phyloP scores from a whole-genome alignment of 176 grass and related monocot genomes.

The Dactylis glomerata region DNA sequence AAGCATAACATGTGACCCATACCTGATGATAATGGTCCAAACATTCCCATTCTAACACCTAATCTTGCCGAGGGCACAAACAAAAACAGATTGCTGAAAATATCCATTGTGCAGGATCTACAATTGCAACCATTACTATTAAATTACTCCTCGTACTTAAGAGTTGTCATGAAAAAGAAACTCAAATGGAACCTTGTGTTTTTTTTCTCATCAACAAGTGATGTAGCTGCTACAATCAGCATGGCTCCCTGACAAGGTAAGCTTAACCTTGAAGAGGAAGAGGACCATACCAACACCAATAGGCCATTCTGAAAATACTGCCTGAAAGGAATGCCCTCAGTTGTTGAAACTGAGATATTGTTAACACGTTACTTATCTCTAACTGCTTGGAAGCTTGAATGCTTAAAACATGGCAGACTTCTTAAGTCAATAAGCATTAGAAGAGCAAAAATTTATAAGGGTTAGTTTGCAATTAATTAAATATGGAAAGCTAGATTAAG shows the following conservation, averaged over 20 bases:
- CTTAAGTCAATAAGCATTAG: background rate
- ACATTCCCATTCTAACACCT: background rate
- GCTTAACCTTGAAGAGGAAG: background rate
- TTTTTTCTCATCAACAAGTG: conserved; percentile 13
- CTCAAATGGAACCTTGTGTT: background rate
- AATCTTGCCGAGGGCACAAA: background rate
- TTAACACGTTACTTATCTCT: background rate
- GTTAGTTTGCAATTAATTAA: no score
- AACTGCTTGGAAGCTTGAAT: background rate
- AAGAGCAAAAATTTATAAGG: background rate
- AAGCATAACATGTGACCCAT: background rate
- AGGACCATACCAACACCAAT: background rate
- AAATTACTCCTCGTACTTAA: background rate
- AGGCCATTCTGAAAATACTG: background rate
- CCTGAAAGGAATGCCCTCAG: background rate
- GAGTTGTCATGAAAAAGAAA: background rate
- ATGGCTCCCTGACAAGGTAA: background rate
- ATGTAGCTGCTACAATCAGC: background rate
- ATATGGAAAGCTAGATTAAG: background rate
- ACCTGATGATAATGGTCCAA: conserved; percentile 1
- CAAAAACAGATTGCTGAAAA: background rate
- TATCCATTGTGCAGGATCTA: background rate
- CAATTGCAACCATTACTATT: background rate
- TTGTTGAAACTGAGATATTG: background rate
- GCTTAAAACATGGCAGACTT: background rate